phyloP scores from a whole-genome alignment of 1,139 yeast genomes.

The Schwanniomyces etchellsii region DNA sequence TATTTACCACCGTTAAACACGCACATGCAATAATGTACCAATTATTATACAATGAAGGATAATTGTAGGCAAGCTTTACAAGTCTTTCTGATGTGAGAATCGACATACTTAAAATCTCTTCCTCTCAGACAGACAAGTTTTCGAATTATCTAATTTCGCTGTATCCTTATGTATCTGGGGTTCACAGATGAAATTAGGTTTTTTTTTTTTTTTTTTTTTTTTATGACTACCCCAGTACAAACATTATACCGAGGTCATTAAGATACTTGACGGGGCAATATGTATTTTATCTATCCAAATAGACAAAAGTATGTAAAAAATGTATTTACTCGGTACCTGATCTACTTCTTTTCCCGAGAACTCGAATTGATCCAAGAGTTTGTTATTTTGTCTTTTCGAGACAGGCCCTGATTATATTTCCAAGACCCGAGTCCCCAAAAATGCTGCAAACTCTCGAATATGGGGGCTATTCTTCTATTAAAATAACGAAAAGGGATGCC shows the following conservation, averaged over 20 bases:
- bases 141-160: background rate
- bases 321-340: too few relatives aligned
- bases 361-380: constrained; percentile 20
- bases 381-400: constrained; percentile 49
- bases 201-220: background rate
- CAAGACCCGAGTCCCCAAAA: constrained; percentile 67
- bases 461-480: constrained; percentile 38
- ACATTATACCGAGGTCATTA: too few relatives aligned
- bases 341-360: constrained; percentile 3
- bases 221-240: too few relatives aligned
- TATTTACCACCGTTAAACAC: constrained; percentile 73
- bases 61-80: constrained; percentile 51
- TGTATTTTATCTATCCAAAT: too few relatives aligned
- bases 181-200: too few relatives aligned
- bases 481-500: constrained; percentile 24
- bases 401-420: constrained; percentile 41
- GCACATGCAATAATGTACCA: constrained; percentile 83
- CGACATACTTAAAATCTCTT: constrained; percentile 3
- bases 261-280: too few relatives aligned
- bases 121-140: background rate
- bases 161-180: constrained; percentile 1
- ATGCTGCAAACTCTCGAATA: constrained; percentile 40
- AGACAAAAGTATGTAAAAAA: too few relatives aligned
- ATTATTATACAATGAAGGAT: constrained; percentile 34
- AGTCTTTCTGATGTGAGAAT: constrained; percentile 60